phyloP scores from a whole-genome alignment of 768 basidiomycete species.

The Boletus reticulatus region DNA sequence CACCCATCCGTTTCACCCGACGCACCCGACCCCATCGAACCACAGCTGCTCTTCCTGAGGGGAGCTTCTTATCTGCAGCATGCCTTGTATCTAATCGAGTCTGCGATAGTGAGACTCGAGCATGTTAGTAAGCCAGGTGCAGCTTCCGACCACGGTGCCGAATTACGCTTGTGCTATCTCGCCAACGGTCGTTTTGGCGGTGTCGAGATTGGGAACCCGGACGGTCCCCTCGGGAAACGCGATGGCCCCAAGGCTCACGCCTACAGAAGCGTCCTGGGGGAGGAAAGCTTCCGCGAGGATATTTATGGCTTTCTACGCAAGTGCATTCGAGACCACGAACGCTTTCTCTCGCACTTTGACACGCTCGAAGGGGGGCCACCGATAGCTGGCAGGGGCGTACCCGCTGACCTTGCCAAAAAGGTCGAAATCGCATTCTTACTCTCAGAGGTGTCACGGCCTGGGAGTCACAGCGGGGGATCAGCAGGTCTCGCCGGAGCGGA shows the following conservation, averaged over 20 bases:
- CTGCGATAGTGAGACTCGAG: constrained; percentile 68
- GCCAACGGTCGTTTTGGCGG: constrained; percentile 79
- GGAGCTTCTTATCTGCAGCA: constrained; percentile 83
- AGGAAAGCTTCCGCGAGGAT: constrained; percentile 56
- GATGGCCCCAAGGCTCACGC: constrained; percentile 59
- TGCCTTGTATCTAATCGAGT: constrained; percentile 72
- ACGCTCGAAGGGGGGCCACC: constrained; percentile 50
- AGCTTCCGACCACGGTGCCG: constrained; percentile 56
- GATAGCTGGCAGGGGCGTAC: constrained; percentile 9
- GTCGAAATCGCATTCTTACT: constrained; percentile 68
- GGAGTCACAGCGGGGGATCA: constrained; percentile 41
- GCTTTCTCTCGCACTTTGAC: constrained; percentile 81
- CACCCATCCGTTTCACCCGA: constrained; percentile 75
- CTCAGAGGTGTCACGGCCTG: constrained; percentile 66
- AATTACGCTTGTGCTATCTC: constrained; percentile 74
- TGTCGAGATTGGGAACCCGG: constrained; percentile 77
- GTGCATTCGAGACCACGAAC: constrained; percentile 80
- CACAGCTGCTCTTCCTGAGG: constrained; percentile 78
- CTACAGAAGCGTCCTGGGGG: constrained; percentile 60
- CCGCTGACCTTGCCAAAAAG: constrained; percentile 45
- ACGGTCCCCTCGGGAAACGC: constrained; percentile 67
- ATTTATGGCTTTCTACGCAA: constrained; percentile 63
- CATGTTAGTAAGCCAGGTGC: constrained; percentile 56
- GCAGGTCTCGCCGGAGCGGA: constrained; percentile 39
- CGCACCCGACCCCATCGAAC: constrained; percentile 85